These are phyloP conservation scores for Berberis vulgaris DNA, from an alignment of 164 flowering plant species.

Conservation along the genomic window DNA sequence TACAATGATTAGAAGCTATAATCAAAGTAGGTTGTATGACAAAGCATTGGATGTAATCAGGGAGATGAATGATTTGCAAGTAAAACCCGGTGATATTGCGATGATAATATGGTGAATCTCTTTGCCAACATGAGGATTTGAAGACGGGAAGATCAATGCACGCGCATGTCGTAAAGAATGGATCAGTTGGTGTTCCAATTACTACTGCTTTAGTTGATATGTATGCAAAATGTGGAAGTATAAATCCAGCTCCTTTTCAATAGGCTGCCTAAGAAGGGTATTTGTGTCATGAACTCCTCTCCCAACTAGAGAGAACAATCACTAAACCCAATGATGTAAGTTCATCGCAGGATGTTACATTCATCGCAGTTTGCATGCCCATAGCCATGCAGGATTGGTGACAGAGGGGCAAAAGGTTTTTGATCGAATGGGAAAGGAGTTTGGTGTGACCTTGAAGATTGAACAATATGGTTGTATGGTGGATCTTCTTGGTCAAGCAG, in stretches of 20 bases:
- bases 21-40: slow-evolving; percentile 9
- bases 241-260: slow-evolving; percentile 31
- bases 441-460: slow-evolving; percentile 31
- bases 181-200: slow-evolving; percentile 15
- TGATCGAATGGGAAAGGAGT: slow-evolving; percentile 24
- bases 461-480: slow-evolving; percentile 68
- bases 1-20: slow-evolving; percentile 37
- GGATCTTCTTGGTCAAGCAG: slow-evolving; percentile 59
- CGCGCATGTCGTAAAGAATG: slow-evolving; percentile 33
- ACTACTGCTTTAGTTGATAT: slow-evolving; percentile 43
- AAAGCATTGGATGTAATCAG: slow-evolving; percentile 33
- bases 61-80: slow-evolving; percentile 26
- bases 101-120: slow-evolving; percentile 39
- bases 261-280: slow-evolving; percentile 18
- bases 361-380: slow-evolving; percentile 42
- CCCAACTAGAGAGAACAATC: slow-evolving; percentile 24
- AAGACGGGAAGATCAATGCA: slow-evolving; percentile 36
- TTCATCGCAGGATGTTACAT: slow-evolving; percentile 19
- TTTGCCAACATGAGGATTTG: slow-evolving; percentile 27
- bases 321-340: slow-evolving; percentile 33
- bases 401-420: slow-evolving; percentile 36
- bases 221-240: slow-evolving; percentile 42
- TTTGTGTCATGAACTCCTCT: slow-evolving; percentile 42
- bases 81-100: slow-evolving; percentile 35
- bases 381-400: slow-evolving; percentile 58